Base-by-base conservation (phyloP, 2,329 filamentous ascomycete genomes). In the Dothiorella sarmentorum region DNA sequence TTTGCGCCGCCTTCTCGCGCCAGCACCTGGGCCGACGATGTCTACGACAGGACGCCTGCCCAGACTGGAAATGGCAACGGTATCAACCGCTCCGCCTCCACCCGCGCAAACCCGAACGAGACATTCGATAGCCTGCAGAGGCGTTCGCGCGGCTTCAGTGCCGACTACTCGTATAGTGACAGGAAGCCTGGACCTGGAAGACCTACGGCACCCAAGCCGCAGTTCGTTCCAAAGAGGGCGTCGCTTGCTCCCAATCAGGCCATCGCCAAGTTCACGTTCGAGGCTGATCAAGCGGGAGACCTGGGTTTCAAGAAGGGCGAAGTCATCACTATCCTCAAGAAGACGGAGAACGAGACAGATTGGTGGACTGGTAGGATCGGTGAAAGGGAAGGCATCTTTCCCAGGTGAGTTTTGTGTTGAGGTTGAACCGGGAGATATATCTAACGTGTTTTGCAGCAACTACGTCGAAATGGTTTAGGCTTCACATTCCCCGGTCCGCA, bases 301-400 rank as follows among this genome's bases (percentile, higher is more conserved):
- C 73, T 97, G 59, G 90, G 88, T 0, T 99, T 99, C 76, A 96
- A 96, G 78, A 99, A 99, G 80, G 94, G 94, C 18, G 94, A 99
- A 27, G 75, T 97, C 59, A 97, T 99, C 64, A 97, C 91, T 1
- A 91, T 99, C 60, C 73, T 96, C 59, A 97, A 99, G 79, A 89
- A 89, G 74, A 97, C 93, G 4, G 90, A 97, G 4, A 97, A 89
- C 66, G 89, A 90, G 60, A 92, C 91, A 59, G 93, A 97, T 73
- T 97, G 93, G 93, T 97, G 93, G 94, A 97, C 93, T 17, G 94
- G 94, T 24, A 87, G 88, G 75, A 86, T 97, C 68, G 92, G 92
- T 27, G 83, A 85, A 64, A 83, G 86, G 65, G 89, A 92, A 58
- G 94, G 94, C 35, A 96, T 97, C 64, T 99, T 99, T 75, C 94